Evolutionary conservation across 2,329 filamentous ascomycete genomes (phyloP), one percentile per base, ranked within the genome.

Genomic region (Diplodia mutila): DNA sequence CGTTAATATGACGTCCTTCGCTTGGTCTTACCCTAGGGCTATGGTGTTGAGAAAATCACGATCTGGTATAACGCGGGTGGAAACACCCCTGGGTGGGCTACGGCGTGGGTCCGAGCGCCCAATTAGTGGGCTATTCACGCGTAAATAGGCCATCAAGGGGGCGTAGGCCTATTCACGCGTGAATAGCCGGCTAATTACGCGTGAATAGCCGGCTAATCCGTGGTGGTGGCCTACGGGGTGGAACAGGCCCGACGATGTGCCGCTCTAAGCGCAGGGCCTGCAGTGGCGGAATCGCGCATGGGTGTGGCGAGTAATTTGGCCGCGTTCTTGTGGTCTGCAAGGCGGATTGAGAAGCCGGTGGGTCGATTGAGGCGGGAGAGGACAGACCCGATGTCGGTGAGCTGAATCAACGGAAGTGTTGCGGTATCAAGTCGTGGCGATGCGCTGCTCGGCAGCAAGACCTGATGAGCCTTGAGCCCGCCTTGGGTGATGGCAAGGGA

Each of bases 301-400:
- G 82, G 79, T 0, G 85, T 85, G 76, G 80, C 83, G 2, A 90
- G 80, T 0, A 89, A 66, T 67, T 83, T 85, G 2, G 84, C 77
- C 0, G 83, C 80, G 4, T 68, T 71, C n/a, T 73, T 80, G 8
- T 80, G 68, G 3, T 83, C 85, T 5, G 85, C 83, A 51, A 86
- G 79, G 14, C 78, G n/a, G 6, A 84, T 46, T 67, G 73, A 57
- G 59, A 76, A 25, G 61, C 61, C 29, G 37, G 23, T n/a, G 23
- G 16, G 34, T 54, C 52, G 67, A 53, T 21, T 61, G n/a, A 61
- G 69, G 25, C 52, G 69, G 59, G 51, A n/a, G 61, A 75, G 39
- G 46, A 77, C 53, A 29, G 71, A 72, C 16, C 73, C 52, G 48
- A 77, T 48, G 0, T 78, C 74, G 0, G 70, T 70, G 6, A 86